Conservation (phyloP, 2,329 filamentous ascomycete species). For the Pseudohalonectria lignicola region DNA sequence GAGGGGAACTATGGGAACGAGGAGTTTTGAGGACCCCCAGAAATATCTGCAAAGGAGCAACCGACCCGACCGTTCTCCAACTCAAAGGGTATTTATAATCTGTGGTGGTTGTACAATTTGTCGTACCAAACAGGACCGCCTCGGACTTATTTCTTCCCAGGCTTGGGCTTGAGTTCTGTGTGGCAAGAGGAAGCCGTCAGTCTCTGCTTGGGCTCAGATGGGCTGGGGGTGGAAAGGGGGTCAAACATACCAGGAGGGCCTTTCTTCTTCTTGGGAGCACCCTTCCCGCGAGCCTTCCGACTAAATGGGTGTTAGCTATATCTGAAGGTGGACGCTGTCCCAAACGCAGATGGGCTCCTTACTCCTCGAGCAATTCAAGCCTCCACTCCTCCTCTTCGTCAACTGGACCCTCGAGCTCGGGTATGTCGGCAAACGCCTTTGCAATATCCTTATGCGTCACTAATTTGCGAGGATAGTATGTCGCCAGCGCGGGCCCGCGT, state of each 20-base stretch:
- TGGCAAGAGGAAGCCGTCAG: too few relatives aligned
- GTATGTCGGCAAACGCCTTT: slow-evolving; percentile 57
- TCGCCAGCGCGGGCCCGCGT: slow-evolving; percentile 67
- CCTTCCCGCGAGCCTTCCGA: slow-evolving; percentile 72
- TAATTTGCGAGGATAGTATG: slow-evolving; percentile 78
- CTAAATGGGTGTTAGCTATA: slow-evolving; percentile 25
- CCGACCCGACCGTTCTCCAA: too few relatives aligned
- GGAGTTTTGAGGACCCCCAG: too few relatives aligned
- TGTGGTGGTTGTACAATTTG: slow-evolving; percentile 6
- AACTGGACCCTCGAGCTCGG: too few relatives aligned
- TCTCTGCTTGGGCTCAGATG: too few relatives aligned
- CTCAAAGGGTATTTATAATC: background rate
- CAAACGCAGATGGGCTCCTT: slow-evolving; percentile 21
- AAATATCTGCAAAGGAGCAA: too few relatives aligned
- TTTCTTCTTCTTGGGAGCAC: slow-evolving; percentile 79
- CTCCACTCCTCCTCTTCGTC: slow-evolving; percentile 73
- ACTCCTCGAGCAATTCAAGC: slow-evolving; percentile 61
- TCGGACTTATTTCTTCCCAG: slow-evolving; percentile 8
- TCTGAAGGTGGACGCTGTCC: too few relatives aligned
- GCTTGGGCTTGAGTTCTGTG: slow-evolving; percentile 27
- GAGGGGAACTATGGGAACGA: too few relatives aligned
- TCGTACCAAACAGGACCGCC: background rate
- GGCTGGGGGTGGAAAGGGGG: too few relatives aligned
- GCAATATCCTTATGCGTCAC: slow-evolving; percentile 65
- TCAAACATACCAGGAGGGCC: slow-evolving; percentile 27